Percentiles rank a stretch among this genome's conserved stretches.
phyloP scores from a whole-genome alignment of 2,329 filamentous ascomycete genomes.

The Phaeoacremonium minimum region DNA sequence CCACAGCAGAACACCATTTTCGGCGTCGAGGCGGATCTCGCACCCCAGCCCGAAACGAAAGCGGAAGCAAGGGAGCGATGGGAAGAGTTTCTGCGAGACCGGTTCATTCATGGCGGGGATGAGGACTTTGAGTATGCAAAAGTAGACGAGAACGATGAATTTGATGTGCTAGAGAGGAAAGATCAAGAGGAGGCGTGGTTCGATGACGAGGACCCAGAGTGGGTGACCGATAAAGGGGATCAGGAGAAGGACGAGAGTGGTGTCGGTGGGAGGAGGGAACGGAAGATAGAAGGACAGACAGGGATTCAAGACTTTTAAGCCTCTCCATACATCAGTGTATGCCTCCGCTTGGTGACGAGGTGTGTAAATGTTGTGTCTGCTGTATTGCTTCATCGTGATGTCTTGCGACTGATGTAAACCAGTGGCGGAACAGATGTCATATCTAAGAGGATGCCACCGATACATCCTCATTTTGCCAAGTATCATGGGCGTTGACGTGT shows the following conservation, averaged over 20 bases:
- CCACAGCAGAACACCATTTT: constrained; percentile 5
- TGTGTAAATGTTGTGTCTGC: too few relatives aligned
- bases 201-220: constrained; percentile 70
- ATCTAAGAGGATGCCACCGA: too few relatives aligned
- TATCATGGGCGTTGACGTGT: too few relatives aligned
- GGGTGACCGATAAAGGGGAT: constrained; percentile 41
- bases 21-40: constrained; percentile 45
- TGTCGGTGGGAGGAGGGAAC: constrained; percentile 15
- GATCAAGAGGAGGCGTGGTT: constrained; percentile 74
- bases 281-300: constrained; percentile 51
- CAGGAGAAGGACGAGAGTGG: constrained; percentile 20
- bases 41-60: constrained; percentile 44
- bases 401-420: too few relatives aligned
- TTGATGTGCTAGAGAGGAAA: constrained; percentile 58
- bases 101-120: constrained; percentile 73
- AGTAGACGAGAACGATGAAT: constrained; percentile 70
- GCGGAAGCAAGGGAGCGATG: constrained; percentile 67
- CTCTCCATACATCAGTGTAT: too few relatives aligned
- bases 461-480: too few relatives aligned
- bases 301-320: constrained; percentile 69
- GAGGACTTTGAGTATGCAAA: constrained; percentile 70
- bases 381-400: too few relatives aligned
- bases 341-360: too few relatives aligned
- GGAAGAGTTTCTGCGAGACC: constrained; percentile 65
- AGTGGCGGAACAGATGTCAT: too few relatives aligned